A percentile compares a stretch with the other conserved stretches of the same genome.
phyloP scores from a whole-genome alignment of 108 stramenopile genomes.

The Asterionellopsis glacialis region DNA sequence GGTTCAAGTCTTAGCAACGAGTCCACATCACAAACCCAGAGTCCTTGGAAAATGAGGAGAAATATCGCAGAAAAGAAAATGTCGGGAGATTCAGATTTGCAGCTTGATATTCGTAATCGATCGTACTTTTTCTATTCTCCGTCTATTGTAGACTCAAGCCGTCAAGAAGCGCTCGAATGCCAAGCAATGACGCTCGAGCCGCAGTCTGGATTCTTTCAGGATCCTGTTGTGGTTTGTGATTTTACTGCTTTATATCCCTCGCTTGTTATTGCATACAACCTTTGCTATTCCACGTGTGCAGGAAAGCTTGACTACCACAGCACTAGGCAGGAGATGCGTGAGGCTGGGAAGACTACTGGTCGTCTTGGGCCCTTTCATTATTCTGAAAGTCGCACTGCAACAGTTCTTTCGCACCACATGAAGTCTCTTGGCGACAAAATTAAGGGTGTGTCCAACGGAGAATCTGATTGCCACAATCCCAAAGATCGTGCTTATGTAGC shows the following conservation, averaged over 20 bases:
- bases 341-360: slow-evolving; percentile 47
- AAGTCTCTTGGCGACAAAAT: slow-evolving; percentile 38
- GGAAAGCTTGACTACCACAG: slow-evolving; percentile 85
- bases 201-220: slow-evolving; percentile 77
- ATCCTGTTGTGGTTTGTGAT: slow-evolving; percentile 96
- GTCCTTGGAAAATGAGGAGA: slow-evolving; percentile 74
- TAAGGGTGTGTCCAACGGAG: background rate
- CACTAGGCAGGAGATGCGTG: slow-evolving; percentile 71
- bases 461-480: slow-evolving; percentile 1
- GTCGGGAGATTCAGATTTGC: slow-evolving; percentile 5
- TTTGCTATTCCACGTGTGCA: slow-evolving; percentile 91
- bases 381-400: slow-evolving; percentile 62
- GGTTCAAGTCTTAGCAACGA: slow-evolving; percentile 26
- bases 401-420: slow-evolving; percentile 69
- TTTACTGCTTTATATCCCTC: slow-evolving; percentile 97
- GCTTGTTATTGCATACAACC: slow-evolving; percentile 96
- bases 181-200: slow-evolving; percentile 92
- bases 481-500: slow-evolving; percentile 68
- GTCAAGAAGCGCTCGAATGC: slow-evolving; percentile 84
- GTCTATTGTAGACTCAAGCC: slow-evolving; percentile 66
- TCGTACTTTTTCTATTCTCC: slow-evolving; percentile 85
- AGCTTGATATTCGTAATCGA: slow-evolving; percentile 8
- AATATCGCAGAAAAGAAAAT: slow-evolving; percentile 6
- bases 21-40: slow-evolving; percentile 68
- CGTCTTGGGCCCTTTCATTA: slow-evolving; percentile 65